A percentile compares a stretch with the other conserved stretches of the same genome.
Conservation (phyloP, 371 early-diverging fungal species). For the Phascolomyces articulosus region DNA sequence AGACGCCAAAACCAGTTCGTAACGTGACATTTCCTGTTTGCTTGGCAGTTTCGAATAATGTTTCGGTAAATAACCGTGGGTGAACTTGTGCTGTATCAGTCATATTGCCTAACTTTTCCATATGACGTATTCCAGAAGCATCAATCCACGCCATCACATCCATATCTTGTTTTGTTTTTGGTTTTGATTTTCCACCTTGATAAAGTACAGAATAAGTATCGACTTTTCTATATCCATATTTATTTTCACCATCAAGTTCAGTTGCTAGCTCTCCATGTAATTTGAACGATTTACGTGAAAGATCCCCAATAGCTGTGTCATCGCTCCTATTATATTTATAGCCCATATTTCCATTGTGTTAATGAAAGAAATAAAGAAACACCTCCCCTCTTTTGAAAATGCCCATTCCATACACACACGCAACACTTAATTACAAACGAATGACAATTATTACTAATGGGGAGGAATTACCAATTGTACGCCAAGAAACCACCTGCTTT, state of each 20-base stretch:
- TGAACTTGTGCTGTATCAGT: slow-evolving; percentile 66
- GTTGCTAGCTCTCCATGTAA: slow-evolving; percentile 65
- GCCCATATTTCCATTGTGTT: no score
- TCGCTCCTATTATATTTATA: slow-evolving; percentile 40
- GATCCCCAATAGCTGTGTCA: slow-evolving; percentile 43
- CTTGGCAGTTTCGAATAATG: slow-evolving; percentile 49
- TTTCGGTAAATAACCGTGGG: slow-evolving; percentile 56
- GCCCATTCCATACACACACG: not conserved
- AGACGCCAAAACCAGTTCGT: slow-evolving; percentile 22
- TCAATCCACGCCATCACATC: slow-evolving; percentile 45
- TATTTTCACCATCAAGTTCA: slow-evolving; percentile 49
- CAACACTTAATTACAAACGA: not conserved
- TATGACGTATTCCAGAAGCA: slow-evolving; percentile 29
- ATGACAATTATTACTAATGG: not conserved
- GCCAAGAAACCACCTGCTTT: slow-evolving; percentile 79
- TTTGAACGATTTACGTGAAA: slow-evolving; percentile 59
- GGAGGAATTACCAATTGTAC: slow-evolving; percentile 53
- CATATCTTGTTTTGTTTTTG: not conserved
- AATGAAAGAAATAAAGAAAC: no score
- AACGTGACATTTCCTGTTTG: slow-evolving; percentile 29
- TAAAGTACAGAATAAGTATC: slow-evolving; percentile 52
- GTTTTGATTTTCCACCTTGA: not conserved
- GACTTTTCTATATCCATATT: slow-evolving; percentile 65
- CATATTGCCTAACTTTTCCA: slow-evolving; percentile 50
- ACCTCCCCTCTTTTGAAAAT: no score